Base-by-base conservation (phyloP, 495 filamentous ascomycete species). In the Oidiodendron maius region DNA sequence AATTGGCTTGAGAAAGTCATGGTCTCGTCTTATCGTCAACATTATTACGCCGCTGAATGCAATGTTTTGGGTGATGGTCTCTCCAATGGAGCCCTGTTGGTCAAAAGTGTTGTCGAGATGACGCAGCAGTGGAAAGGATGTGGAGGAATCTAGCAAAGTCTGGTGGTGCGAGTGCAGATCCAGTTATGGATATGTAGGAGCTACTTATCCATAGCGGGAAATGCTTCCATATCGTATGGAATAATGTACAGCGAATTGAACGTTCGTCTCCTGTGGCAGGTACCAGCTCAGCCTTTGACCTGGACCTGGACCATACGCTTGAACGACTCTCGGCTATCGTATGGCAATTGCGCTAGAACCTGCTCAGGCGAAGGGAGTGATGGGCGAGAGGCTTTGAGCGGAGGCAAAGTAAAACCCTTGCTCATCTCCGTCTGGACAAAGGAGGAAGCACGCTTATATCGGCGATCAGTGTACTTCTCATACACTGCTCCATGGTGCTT, bases 401-500 rank as follows among this genome's bases (percentile, higher is more conserved):
- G 21, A 1, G 68, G 61, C 11, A 77, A 62, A 11, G 46, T 54
- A 38, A 70, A 73, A 6, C 74, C 86, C 42, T 71, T 74, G 40
- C 63, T 61, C 51, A 96, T 77, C 68, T 89, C 83, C 16, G 65
- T 69, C 58, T 89, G 78, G 23, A 93, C 91, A 52, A 81, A 95
- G 15, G 77, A 57, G n/a, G 91, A 85, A 2, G 86, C 85, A 21
- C 81, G 72, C 71, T 90, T 91, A 71, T 84, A 96, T 25, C 85
- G 81, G 46, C 78, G 84, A 60, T 89, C 84, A 5, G 78, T 72
- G 65, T 95, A 98, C 66, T 98, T 98, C 16, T 96, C 88, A 56
- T 76, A 97, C 50, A 98, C 82, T 17, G 89, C 87, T 4, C 66
- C 57, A 63, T 97, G 93, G 58, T 98, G 93, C 57, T 79, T 83